phyloP scores from a whole-genome alignment of 1,139 yeast species.

The Scheffersomyces parashehatae region DNA sequence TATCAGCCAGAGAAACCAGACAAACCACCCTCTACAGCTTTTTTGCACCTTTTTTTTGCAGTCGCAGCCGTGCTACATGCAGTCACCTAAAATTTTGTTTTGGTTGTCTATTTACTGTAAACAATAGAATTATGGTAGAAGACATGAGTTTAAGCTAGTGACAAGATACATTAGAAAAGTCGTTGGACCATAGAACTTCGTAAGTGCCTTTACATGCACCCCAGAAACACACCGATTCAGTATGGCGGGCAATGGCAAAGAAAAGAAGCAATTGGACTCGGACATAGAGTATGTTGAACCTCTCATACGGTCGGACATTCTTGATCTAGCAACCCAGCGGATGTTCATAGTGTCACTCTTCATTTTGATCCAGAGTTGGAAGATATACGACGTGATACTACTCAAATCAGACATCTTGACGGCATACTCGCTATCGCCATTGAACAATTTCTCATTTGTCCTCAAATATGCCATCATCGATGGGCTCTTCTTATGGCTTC shows the following conservation, averaged over 20 bases:
- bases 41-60: no score
- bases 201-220: no score
- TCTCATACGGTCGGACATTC: slow-evolving; percentile 49
- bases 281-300: slow-evolving; percentile 11
- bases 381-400: slow-evolving; percentile 66
- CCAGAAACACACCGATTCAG: background rate
- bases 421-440: slow-evolving; percentile 19
- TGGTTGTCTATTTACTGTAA: no score
- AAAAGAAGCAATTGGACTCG: slow-evolving; percentile 5
- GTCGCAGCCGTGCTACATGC: no score
- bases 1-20: no score
- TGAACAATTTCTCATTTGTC: slow-evolving; percentile 58
- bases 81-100: no score
- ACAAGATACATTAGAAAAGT: no score
- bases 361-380: slow-evolving; percentile 75
- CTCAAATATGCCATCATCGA: slow-evolving; percentile 75
- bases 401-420: slow-evolving; percentile 32
- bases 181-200: no score
- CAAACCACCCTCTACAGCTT: no score
- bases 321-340: slow-evolving; percentile 86
- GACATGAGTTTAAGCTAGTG: no score
- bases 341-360: slow-evolving; percentile 65
- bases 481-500: slow-evolving; percentile 62
- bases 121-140: no score
- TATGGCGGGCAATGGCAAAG: slow-evolving; percentile 2